phyloP scores from a whole-genome alignment of 2,329 filamentous ascomycete genomes.

The Apiospora kogelbergensis region DNA sequence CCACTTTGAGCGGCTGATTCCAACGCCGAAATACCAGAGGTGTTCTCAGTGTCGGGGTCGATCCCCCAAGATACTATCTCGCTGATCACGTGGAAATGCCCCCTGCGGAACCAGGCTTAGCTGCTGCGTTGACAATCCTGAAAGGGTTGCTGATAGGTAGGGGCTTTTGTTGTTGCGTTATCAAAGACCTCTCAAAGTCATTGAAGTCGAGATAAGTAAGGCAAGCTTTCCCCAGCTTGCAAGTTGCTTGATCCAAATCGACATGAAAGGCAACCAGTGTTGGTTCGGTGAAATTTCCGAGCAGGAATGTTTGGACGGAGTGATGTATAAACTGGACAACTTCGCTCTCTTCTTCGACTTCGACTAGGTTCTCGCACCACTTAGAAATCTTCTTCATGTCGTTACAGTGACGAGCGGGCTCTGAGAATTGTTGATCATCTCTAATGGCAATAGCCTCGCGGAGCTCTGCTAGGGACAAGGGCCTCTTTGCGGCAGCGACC shows the following conservation, averaged over 20 bases:
- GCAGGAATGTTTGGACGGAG: neutral
- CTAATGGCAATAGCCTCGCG: neutral
- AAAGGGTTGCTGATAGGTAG: neutral
- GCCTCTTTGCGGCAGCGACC: neutral
- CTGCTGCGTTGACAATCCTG: neutral
- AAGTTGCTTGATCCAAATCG: neutral
- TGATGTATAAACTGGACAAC: neutral
- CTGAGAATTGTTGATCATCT: neutral
- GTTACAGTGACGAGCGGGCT: neutral
- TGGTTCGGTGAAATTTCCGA: neutral
- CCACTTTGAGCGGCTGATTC: neutral
- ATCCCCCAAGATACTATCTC: neutral
- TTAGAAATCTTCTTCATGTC: neutral
- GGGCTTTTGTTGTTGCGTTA: neutral
- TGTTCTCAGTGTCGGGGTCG: neutral
- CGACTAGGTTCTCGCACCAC: neutral
- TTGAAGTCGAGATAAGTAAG: neutral
- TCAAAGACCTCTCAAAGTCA: neutral
- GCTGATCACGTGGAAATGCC: neutral
- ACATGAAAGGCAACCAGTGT: neutral
- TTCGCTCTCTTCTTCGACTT: neutral
- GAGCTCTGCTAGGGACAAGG: neutral
- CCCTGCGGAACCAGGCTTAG: neutral
- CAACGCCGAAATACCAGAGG: neutral
- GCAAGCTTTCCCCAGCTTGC: neutral